These are phyloP conservation scores for Phaeosphaeria sp. DNA, from an alignment of 2,329 filamentous ascomycete genomes.

Conservation along the genomic window DNA sequence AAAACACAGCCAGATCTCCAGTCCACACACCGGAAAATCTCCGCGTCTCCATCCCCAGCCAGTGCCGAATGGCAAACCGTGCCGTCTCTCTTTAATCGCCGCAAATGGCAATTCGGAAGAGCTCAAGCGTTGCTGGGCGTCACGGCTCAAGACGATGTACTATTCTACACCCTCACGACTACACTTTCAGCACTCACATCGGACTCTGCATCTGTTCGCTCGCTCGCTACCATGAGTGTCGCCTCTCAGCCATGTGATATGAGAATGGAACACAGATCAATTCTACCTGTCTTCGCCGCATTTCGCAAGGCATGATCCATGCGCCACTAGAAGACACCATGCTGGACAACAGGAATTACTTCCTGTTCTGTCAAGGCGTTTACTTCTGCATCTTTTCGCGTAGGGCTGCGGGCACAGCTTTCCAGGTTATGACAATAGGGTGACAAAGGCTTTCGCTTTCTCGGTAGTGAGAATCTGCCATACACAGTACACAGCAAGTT, in stretches of 20 bases:
- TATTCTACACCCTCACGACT: not conserved
- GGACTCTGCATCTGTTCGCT: not conserved
- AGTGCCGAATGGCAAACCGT: not conserved
- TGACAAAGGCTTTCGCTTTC: not conserved
- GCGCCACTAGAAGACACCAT: not conserved
- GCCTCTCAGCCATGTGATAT: not conserved
- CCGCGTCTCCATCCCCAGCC: not conserved
- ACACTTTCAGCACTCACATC: not conserved
- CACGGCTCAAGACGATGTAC: no score
- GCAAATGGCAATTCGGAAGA: not conserved
- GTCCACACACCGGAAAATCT: not conserved
- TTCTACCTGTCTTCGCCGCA: not conserved
- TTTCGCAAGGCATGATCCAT: not conserved
- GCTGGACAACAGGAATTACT: not conserved
- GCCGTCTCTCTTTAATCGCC: not conserved
- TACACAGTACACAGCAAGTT: not conserved
- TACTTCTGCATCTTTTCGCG: not conserved
- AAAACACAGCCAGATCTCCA: not conserved
- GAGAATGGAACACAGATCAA: not conserved
- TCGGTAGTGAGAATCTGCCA: not conserved
- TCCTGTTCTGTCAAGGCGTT: not conserved
- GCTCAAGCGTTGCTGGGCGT: no score
- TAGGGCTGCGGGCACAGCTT: not conserved
- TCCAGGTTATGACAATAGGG: not conserved
- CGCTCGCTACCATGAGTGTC: not conserved